Evolutionary conservation across 768 basidiomycete genomes (phyloP).

Genomic region (Dioszegia hungarica): DNA sequence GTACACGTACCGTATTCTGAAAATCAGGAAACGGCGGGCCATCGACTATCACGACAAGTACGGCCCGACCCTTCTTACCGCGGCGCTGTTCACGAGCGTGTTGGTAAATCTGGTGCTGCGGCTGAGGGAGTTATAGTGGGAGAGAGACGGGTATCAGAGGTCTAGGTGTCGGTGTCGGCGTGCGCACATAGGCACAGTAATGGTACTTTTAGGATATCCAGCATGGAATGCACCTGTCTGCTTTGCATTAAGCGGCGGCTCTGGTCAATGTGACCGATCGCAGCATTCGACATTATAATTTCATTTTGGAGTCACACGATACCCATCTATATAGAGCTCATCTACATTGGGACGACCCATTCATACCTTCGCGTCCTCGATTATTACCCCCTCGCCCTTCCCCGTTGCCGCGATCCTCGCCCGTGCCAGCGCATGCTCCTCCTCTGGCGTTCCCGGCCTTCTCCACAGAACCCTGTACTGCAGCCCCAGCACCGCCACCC

Average conservation of each 20-base stretch:
- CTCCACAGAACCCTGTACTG: conserved; percentile 35
- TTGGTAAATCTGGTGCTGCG: conserved; percentile 42
- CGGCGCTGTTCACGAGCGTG: conserved; percentile 35
- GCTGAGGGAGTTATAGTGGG: conserved; percentile 42
- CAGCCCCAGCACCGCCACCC: conserved; percentile 20
- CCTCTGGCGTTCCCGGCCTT: conserved; percentile 28
- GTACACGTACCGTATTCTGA: conserved; percentile 43
- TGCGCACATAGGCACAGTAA: too few relatives aligned
- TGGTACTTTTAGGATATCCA: too few relatives aligned
- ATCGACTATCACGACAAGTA: conserved; percentile 46
- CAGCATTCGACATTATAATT: too few relatives aligned
- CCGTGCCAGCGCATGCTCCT: conserved; percentile 33
- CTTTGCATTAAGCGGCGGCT: too few relatives aligned
- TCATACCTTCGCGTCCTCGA: too few relatives aligned
- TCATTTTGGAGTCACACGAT: too few relatives aligned
- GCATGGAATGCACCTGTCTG: too few relatives aligned
- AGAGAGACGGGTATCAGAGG: too few relatives aligned
- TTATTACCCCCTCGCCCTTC: conserved; percentile 21
- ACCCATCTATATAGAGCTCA: too few relatives aligned
- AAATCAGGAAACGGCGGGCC: conserved; percentile 39
- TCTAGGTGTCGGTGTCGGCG: too few relatives aligned
- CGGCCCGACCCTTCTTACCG: conserved; percentile 44
- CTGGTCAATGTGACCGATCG: too few relatives aligned
- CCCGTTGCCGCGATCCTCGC: conserved; percentile 28
- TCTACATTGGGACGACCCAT: too few relatives aligned